Base-by-base conservation (phyloP, 1,284 basidiomycete genomes). In the Leccinum griseonigrum region DNA sequence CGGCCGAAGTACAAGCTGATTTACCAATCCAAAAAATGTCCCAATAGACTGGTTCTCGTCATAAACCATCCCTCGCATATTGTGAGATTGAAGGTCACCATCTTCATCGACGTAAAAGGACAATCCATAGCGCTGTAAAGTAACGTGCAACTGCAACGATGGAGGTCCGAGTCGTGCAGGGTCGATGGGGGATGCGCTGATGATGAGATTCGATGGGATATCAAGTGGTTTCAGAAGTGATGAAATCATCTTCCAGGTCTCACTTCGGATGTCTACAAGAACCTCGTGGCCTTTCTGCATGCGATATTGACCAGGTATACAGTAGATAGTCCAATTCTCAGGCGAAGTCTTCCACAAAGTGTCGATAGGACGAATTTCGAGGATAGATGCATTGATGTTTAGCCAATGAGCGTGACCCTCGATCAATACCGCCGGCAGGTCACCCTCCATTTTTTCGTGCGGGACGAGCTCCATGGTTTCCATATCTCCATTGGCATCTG, bases 91-190 rank as follows among this genome's bases (percentile, higher is more conserved):
- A 1, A 79, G 64, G 3, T 74, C 64, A 4, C 60, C 54, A 2
- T 67, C 60, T 0, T 62, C 22, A 34, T 78, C 68, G 8, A 78
- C 26, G 34, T 69, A 74, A 48, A 79, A 80, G 0, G 69, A 67
- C 6, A 84, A 60, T 4, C 71, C 66, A 54, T 76, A 80, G 5
- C 80, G 77, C 10, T 81, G 78, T 4, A 84, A 34, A 76, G 67
- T 3, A 76, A 74, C 54, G 68, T 77, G 31, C 75, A 73, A 6
- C 67, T 13, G 60, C 5, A 13, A 22, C 0, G 52, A 13, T 13
- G 57, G 56, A 53, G 32, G 70, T 22, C 22, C 22, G 22, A 22
- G 22, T 60, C 4, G 43, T 53, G 6, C 73, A 14, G 40, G 28
- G 36, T 65, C 32, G 3, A n/a, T 4, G 1, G 53, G 43, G 11